Conservation (phyloP, 306 rosid species). For the Cicer bijugum region DNA sequence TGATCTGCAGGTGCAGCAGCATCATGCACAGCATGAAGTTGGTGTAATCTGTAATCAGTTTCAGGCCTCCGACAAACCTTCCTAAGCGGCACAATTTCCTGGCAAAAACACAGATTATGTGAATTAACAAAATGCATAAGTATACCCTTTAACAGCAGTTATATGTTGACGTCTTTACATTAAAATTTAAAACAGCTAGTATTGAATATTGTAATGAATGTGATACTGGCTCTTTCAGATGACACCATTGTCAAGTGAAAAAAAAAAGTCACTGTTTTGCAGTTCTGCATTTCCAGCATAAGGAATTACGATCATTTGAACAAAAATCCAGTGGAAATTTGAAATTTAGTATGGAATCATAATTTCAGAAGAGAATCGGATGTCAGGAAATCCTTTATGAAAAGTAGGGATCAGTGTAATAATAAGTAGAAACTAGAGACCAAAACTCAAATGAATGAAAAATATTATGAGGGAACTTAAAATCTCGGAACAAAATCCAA, state of each 20-base stretch:
- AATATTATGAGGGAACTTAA: background rate
- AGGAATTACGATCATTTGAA: slow-evolving; percentile 19
- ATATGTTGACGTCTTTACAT: background rate
- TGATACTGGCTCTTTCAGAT: background rate
- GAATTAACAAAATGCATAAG: slow-evolving; percentile 13
- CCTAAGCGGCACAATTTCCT: slow-evolving; percentile 96
- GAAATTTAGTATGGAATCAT: background rate
- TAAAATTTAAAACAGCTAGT: slow-evolving; percentile 9
- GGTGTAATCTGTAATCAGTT: slow-evolving; percentile 89
- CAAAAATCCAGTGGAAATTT: slow-evolving; percentile 4
- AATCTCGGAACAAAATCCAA: background rate
- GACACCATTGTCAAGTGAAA: slow-evolving; percentile 16
- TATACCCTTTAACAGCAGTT: background rate
- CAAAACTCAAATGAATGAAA: slow-evolving; percentile 7
- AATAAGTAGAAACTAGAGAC: background rate
- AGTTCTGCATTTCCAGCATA: slow-evolving; percentile 31
- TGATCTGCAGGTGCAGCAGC: slow-evolving; percentile 65
- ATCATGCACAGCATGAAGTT: slow-evolving; percentile 80
- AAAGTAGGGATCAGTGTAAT: background rate
- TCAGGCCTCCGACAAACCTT: slow-evolving; percentile 97
- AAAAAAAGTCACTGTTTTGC: slow-evolving; percentile 14
- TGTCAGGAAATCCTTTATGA: background rate
- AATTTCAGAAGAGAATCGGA: background rate
- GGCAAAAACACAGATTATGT: slow-evolving; percentile 28
- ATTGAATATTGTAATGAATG: background rate